Base-by-base conservation (phyloP, 305 asterid genomes). In the Andrographis paniculata region DNA sequence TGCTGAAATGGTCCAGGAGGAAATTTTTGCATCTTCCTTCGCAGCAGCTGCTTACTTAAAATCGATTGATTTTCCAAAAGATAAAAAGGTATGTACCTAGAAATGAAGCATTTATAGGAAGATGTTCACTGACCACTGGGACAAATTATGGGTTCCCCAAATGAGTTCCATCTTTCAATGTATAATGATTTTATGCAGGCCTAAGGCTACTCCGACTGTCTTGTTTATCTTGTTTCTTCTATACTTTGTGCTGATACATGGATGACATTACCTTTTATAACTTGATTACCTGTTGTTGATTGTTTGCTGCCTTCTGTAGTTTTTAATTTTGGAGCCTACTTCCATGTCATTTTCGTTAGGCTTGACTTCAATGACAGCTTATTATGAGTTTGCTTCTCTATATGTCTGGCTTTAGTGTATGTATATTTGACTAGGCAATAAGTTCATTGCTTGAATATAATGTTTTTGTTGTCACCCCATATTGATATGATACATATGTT, bases 41-140 rank as follows among this genome's bases (percentile, higher is more conserved):
- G 96, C 99, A 48, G 99, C 95, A 62, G 99, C 99, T 61, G 99
- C 99, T 49, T 91, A 91, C 83, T 72, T 91, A 62, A 74, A 70
- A 68, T 91, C 99, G 4, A 86, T 91, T 53, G 77, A 91, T 64
- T 91, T 86, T 66, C 99, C 99, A 17, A 86, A 91, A 67, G 93
- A 91, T 53, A 91, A 91, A 73, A 91, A 91, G 94, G 99, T 86
- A 21, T 9, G 63, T 35, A n/a, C 36, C 41, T n/a, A 13, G 60
- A 50, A 37, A 50, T 35, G 17, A 19, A 33, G 27, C 55, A 17
- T 35, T 17, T 23, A 2, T 20, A 22, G 42, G 55, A 31, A 20
- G 48, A 49, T 38, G 56, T 13, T 33, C 38, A 17, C 7, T 64
- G 13, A 36, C 22, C 19, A 48, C 27, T 15, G 19, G 14, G 42